Evolutionary conservation across 495 filamentous ascomycete genomes (phyloP).

Genomic region (Lophiotrema nucula): DNA sequence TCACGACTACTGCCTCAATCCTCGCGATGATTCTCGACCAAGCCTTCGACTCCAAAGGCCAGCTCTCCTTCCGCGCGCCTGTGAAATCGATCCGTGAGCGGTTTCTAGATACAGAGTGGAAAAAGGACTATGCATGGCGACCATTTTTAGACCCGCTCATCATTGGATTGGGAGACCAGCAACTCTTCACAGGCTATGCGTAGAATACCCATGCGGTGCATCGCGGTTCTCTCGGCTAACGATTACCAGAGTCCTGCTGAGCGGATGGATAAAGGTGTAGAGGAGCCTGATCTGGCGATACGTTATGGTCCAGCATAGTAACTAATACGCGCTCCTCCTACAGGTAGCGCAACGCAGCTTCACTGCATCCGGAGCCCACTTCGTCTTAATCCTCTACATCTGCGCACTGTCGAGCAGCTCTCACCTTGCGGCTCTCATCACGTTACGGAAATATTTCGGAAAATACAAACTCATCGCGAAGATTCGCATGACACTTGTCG

Average conservation of each 20-base stretch:
- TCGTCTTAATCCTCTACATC: slow-evolving; percentile 24
- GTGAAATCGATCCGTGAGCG: slow-evolving; percentile 7
- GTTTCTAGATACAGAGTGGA: slow-evolving; percentile 20
- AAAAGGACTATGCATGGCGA: slow-evolving; percentile 25
- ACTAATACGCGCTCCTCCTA: not conserved
- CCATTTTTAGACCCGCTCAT: slow-evolving; percentile 20
- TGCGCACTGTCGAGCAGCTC: slow-evolving; percentile 10
- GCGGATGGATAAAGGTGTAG: slow-evolving; percentile 23
- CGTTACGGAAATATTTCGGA: slow-evolving; percentile 17
- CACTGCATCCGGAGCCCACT: slow-evolving; percentile 12
- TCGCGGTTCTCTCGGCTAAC: no score
- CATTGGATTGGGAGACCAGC: slow-evolving; percentile 21
- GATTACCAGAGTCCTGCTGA: slow-evolving; percentile 17
- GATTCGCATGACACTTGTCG: slow-evolving; percentile 10
- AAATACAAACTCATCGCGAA: slow-evolving; percentile 23
- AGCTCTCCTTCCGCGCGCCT: slow-evolving; percentile 2
- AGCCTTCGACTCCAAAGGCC: slow-evolving; percentile 9
- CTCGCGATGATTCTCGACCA: slow-evolving; percentile 24
- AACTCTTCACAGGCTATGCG: slow-evolving; percentile 22
- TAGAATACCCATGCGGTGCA: no score
- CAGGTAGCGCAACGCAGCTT: slow-evolving; percentile 18
- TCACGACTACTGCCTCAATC: slow-evolving; percentile 20
- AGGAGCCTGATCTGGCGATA: not conserved
- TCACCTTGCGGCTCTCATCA: slow-evolving; percentile 21
- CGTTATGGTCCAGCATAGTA: not conserved